Percentiles rank a stretch among this genome's conserved stretches.
Evolutionary conservation across 2,329 filamentous ascomycete species (phyloP).

Genomic region (Sporothrix humicola): DNA sequence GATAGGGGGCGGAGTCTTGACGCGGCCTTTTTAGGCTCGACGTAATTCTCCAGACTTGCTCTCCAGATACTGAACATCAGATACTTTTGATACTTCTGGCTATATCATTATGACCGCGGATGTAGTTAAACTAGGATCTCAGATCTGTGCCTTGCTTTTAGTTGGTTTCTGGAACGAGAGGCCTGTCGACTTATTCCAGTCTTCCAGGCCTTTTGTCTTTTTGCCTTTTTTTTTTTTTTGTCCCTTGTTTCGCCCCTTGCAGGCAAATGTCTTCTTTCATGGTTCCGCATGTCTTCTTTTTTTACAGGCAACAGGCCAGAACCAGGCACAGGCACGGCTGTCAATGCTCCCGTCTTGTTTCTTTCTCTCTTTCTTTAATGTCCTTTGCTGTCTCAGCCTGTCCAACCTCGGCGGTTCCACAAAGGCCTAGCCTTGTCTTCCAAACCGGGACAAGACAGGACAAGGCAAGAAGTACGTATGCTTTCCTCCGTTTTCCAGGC

Average conservation of each 20-base stretch:
- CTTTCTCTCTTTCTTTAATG: not conserved
- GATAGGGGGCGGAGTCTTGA: no score
- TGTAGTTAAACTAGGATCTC: not conserved
- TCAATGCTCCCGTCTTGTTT: not conserved
- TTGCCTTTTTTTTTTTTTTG: not conserved
- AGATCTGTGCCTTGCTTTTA: conserved; percentile 18
- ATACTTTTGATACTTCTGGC: no score
- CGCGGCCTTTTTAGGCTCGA: no score
- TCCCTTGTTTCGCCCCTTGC: conserved; percentile 12
- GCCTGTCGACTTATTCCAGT: not conserved
- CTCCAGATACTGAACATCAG: no score
- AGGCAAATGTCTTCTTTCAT: not conserved
- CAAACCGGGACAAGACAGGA: no score
- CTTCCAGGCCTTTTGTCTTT: not conserved
- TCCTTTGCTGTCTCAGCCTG: not conserved
- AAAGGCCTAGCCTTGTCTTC: conserved; percentile 18
- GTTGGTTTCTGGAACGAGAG: not conserved
- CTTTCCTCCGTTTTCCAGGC: conserved; percentile 18
- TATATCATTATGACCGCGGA: no score
- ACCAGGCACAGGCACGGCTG: no score
- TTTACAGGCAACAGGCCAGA: not conserved
- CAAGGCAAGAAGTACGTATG: not conserved
- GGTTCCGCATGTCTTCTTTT: not conserved
- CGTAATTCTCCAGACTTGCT: no score
- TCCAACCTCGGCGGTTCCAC: conserved; percentile 10